These are phyloP conservation scores for Sodiomyces alkalinus DNA, from an alignment of 2,329 filamentous ascomycete genomes.

Conservation along the genomic window DNA sequence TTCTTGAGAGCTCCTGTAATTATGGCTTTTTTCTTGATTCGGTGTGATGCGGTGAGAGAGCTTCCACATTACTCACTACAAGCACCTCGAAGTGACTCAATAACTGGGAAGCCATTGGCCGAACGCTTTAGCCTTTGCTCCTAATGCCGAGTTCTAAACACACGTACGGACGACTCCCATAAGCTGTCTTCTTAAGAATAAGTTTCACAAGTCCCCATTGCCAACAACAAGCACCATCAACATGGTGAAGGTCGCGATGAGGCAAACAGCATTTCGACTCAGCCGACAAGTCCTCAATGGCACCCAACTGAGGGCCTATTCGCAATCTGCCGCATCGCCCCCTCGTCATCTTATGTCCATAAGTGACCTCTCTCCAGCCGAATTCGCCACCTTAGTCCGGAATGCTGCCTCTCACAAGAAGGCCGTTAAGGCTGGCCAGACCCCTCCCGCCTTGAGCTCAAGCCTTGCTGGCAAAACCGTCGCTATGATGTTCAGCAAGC, in stretches of 20 bases:
- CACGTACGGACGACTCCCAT: too few relatives aligned
- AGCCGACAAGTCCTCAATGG: slow-evolving; percentile 18
- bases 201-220: not conserved
- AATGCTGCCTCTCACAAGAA: slow-evolving; percentile 69
- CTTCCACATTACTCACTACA: too few relatives aligned
- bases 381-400: slow-evolving; percentile 68
- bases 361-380: slow-evolving; percentile 62
- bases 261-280: slow-evolving; percentile 16
- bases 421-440: slow-evolving; percentile 54
- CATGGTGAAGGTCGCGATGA: slow-evolving; percentile 16
- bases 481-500: slow-evolving; percentile 94
- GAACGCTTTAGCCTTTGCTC: too few relatives aligned
- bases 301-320: slow-evolving; percentile 27
- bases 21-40: too few relatives aligned
- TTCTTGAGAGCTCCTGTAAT: too few relatives aligned
- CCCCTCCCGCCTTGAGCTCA: slow-evolving; percentile 42
- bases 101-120: too few relatives aligned
- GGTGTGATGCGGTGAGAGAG: too few relatives aligned
- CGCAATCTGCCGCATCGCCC: slow-evolving; percentile 14
- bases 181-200: too few relatives aligned
- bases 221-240: not conserved
- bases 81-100: too few relatives aligned
- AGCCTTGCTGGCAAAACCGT: slow-evolving; percentile 64
- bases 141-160: too few relatives aligned
- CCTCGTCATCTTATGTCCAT: slow-evolving; percentile 89